A percentile compares a stretch with the other conserved stretches of the same genome.
Evolutionary conservation across 768 basidiomycete genomes (phyloP).

Genomic region (Ephemerocybe angulata): DNA sequence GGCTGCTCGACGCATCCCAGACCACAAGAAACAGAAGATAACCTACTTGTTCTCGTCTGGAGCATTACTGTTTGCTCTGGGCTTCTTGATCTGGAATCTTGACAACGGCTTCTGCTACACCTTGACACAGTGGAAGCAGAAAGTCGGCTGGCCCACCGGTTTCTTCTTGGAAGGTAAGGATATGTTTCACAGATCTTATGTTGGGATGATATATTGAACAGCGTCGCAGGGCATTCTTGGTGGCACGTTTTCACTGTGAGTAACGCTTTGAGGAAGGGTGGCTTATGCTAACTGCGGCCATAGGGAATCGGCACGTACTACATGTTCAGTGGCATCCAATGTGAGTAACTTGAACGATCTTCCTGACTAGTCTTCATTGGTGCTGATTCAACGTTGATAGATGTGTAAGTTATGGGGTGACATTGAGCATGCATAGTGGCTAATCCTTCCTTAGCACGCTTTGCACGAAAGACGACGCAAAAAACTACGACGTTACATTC

Average conservation of each 20-base stretch:
- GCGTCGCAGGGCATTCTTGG: conserved; percentile 59
- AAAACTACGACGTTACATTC: conserved; percentile 43
- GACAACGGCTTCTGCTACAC: conserved; percentile 72
- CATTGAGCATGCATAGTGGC: conserved; percentile 9
- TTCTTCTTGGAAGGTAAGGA: conserved; percentile 60
- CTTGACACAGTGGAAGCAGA: conserved; percentile 52
- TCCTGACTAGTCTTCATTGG: conserved; percentile 5
- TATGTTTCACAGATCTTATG: not conserved
- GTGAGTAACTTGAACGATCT: conserved; percentile 27
- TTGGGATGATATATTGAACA: not conserved
- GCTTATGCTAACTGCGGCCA: not conserved
- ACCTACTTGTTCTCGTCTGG: conserved; percentile 50
- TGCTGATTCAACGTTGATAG: conserved; percentile 22
- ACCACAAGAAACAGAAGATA: conserved; percentile 38
- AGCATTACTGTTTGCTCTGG: conserved; percentile 51
- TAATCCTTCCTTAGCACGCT: conserved; percentile 39
- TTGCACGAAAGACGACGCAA: conserved; percentile 56
- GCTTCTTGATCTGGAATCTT: conserved; percentile 75
- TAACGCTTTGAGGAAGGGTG: not conserved
- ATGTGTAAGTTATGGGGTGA: conserved; percentile 36
- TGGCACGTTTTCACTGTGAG: conserved; percentile 69
- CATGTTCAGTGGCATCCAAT: conserved; percentile 51
- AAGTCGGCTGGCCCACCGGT: conserved; percentile 60
- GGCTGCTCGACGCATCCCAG: conserved; percentile 36
- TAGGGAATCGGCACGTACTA: conserved; percentile 50